phyloP scores from a whole-genome alignment of 371 early-diverging fungal genomes.

The Apophysomyces elegans region DNA sequence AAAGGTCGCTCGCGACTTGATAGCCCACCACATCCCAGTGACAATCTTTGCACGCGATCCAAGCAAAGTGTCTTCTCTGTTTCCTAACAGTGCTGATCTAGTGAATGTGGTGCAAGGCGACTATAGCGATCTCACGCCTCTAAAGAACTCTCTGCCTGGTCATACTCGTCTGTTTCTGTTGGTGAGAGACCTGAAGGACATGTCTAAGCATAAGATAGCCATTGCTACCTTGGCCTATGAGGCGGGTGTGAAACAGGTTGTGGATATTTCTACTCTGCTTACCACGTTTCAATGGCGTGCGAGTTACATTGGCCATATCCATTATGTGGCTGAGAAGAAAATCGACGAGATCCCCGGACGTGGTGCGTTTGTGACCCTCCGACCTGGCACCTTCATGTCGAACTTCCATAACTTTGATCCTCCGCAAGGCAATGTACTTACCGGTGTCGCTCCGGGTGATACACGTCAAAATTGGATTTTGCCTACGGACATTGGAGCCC shows the following conservation, averaged over 20 bases:
- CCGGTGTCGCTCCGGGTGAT: neutral
- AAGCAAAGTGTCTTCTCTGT: slow-evolving; percentile 22
- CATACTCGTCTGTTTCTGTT: slow-evolving; percentile 37
- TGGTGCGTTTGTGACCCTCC: slow-evolving; percentile 30
- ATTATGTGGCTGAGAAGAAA: slow-evolving; percentile 29
- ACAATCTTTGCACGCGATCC: slow-evolving; percentile 23
- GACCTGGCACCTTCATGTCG: slow-evolving; percentile 41
- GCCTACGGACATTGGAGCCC: slow-evolving; percentile 29
- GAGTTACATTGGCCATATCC: slow-evolving; percentile 22
- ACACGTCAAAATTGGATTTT: slow-evolving; percentile 16
- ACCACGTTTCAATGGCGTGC: slow-evolving; percentile 30
- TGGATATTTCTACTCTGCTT: slow-evolving; percentile 31
- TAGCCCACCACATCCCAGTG: slow-evolving; percentile 9
- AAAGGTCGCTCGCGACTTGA: slow-evolving; percentile 18
- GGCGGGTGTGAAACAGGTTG: slow-evolving; percentile 10
- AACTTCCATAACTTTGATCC: slow-evolving; percentile 19
- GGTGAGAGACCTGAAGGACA: slow-evolving; percentile 7
- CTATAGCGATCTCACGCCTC: slow-evolving; percentile 21
- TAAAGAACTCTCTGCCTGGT: slow-evolving; percentile 26
- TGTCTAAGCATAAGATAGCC: slow-evolving; percentile 10
- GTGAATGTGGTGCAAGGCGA: slow-evolving; percentile 34
- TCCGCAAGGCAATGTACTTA: neutral
- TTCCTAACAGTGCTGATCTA: neutral
- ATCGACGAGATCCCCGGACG: slow-evolving; percentile 30
- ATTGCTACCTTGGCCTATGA: slow-evolving; percentile 27